Base-by-base conservation (phyloP, 495 filamentous ascomycete genomes). In the Peziza echinospora region DNA sequence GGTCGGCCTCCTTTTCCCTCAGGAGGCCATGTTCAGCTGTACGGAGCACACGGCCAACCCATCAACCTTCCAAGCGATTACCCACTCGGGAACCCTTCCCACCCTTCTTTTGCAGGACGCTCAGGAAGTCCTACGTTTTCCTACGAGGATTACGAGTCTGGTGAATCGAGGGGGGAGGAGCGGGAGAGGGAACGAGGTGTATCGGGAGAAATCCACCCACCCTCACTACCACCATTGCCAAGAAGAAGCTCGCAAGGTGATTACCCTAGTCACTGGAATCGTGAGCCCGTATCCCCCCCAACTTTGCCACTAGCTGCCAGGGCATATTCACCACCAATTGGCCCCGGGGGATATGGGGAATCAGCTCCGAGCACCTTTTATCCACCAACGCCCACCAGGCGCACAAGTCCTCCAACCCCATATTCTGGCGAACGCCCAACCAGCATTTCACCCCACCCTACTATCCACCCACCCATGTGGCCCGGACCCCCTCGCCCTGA, bases 11-110 rank as follows among this genome's bases (percentile, higher is more conserved):
- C 13, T 3, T 37, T 37, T 37, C 26, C 26, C n/a, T 7, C 26
- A 8, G 8, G 0, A 37, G 6, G 4, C 19, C 13, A 1, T 6
- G 30, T 37, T 4, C 30, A 67, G 49, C 67, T 84, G 34, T 84
- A 80, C 62, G 80, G 80, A 24, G 77, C 80, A 26, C 79, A 83
- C 54, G 81, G 81, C 25, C 78, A 84, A 54, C 81, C 78, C 28
- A 69, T 49, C 47, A 60, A 41, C 21, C 67, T 39, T 73, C 74
- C n/a, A n/a, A n/a, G n/a, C n/a, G n/a, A n/a, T n/a, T n/a, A n/a
- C n/a, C n/a, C n/a, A n/a, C n/a, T n/a, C n/a, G n/a, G n/a, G n/a
- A n/a, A n/a, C n/a, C n/a, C n/a, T n/a, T n/a, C n/a, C n/a, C n/a
- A n/a, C n/a, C n/a, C n/a, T n/a, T n/a, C n/a, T n/a, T n/a, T n/a